Base-by-base conservation (phyloP, 2,329 filamentous ascomycete species). In the Westerdykella sp. region DNA sequence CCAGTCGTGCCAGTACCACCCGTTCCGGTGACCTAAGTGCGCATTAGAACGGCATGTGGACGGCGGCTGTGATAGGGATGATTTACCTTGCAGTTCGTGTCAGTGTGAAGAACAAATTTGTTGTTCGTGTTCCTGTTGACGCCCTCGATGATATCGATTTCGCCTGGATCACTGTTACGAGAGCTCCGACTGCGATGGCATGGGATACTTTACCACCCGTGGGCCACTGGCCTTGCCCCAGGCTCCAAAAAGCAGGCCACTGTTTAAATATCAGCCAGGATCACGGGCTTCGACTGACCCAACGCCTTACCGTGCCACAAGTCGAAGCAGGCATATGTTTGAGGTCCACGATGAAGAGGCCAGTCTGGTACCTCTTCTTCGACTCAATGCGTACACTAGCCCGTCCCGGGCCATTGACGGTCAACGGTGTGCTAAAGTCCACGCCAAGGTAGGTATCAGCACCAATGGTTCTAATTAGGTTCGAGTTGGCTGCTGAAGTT, bases 1-100 rank as follows among this genome's bases (percentile, higher is more conserved):
- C 5, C 6, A 15, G 51, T 50, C 2, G 38, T 5, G 6, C 46
- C 53, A 6, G 46, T 50, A 32, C 57, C 52, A 23, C 49, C 51
- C 12, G 14, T 12, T 14, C 55, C 54, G 14, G 51, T 34, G 35
- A 42, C 56, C 41, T 46, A 12, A 12, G 49, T 13, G 70, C 71
- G 25, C 71, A 25, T 71, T 71, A 75, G 40, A 69, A 65, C 43
- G 72, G 71, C 37, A 71, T 74, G 56, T 73, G 73, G 3, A 68
- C 69, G 1, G 62, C 68, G 49, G 73, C 67, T 36, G 73, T 61
- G 35, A 72, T 57, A 10, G 13, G 18, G 34, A 16, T 37, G 39
- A 39, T 40, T 5, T 42, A 42, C 44, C 34, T 52, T 51, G 41
- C 56, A 62, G 5, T 53, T 38, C 28, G 48, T 57, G 40, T 58